Evolutionary conservation across 2,329 filamentous ascomycete species (phyloP), one percentile per base, ranked within the genome.

Genomic region (Sordariomycetes sp.): DNA sequence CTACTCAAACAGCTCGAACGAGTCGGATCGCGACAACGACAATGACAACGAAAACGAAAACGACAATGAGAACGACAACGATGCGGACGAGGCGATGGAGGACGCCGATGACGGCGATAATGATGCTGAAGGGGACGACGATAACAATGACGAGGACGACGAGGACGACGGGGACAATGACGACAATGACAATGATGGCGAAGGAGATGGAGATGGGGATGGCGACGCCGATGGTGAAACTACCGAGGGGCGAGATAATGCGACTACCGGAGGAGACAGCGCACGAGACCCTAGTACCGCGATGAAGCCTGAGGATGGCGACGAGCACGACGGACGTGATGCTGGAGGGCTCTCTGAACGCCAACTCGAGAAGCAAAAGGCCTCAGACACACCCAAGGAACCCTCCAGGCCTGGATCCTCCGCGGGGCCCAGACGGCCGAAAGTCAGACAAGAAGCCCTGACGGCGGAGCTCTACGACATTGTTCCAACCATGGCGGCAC

Each of bases 401-500:
- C n/a, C 57, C 4, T 45, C 45, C 34, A 53, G 50, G 15, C 54
- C 53, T 6, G 45, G 38, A 3, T 46, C 48, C 2, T 36, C 45
- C 8, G 33, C 39, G 8, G 26, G 44, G 18, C 44, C 38, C 2
- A 43, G 46, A 47, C 76, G 73, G 31, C 82, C 80, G 1, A 68
- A 63, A 32, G 70, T 87, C n/a, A 76, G 84, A 1, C 70, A 79
- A 9, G 87, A 94, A 50, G 83, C 79, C n/a, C 63, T 94, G 32
- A 80, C 72, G 2, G 90, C 92, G 11, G 65, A 70, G 26, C 75
- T 82, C 3, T 98, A 96, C 64, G 92, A 98, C 54, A 94, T 98
- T 39, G 82, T 94, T 2, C 92, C 92, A 2, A 96, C 92, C 16
- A 96, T 96, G 63, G 92, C 92, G 3, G 92, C 92, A 4, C 92